Evolutionary conservation across 2,329 filamentous ascomycete genomes (phyloP).

Genomic region (Beauveria sp.): DNA sequence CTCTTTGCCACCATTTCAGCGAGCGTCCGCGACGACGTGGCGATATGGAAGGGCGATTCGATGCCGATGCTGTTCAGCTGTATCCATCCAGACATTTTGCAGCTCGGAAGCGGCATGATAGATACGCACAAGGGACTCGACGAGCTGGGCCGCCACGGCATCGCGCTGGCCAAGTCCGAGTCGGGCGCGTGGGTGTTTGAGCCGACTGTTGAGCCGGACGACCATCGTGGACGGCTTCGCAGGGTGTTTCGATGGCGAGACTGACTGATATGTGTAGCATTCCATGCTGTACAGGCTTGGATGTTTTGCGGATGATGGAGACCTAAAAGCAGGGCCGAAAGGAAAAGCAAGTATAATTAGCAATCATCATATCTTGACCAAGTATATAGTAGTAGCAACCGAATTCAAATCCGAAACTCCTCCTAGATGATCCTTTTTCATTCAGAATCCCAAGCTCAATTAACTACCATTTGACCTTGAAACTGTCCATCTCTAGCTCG

Average conservation of each 20-base stretch:
- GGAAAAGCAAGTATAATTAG: not conserved
- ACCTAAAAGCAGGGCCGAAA: not conserved
- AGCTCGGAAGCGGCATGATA: slow-evolving; percentile 25
- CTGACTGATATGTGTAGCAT: not conserved
- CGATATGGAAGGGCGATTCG: slow-evolving; percentile 30
- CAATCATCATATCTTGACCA: slow-evolving; percentile 2
- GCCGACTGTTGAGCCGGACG: slow-evolving; percentile 8
- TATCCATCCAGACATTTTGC: slow-evolving; percentile 26
- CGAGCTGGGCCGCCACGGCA: slow-evolving; percentile 24
- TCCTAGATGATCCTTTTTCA: not conserved
- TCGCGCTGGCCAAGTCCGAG: slow-evolving; percentile 26
- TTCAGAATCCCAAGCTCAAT: not conserved
- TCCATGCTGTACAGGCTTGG: not conserved
- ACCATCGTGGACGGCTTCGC: not conserved
- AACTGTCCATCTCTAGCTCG: slow-evolving; percentile 1
- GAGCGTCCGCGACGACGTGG: slow-evolving; percentile 27
- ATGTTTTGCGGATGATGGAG: not conserved
- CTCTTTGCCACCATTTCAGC: slow-evolving; percentile 28
- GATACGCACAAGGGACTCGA: slow-evolving; percentile 28
- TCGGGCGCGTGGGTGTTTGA: slow-evolving; percentile 31
- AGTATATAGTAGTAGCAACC: not conserved
- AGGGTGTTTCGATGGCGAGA: not conserved
- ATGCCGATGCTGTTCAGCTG: slow-evolving; percentile 32
- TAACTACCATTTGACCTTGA: slow-evolving; percentile 3
- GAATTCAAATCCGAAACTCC: not conserved